These are phyloP conservation scores for Hymenoscyphus infarciens DNA, from an alignment of 2,329 filamentous ascomycete genomes.

Conservation along the genomic window DNA sequence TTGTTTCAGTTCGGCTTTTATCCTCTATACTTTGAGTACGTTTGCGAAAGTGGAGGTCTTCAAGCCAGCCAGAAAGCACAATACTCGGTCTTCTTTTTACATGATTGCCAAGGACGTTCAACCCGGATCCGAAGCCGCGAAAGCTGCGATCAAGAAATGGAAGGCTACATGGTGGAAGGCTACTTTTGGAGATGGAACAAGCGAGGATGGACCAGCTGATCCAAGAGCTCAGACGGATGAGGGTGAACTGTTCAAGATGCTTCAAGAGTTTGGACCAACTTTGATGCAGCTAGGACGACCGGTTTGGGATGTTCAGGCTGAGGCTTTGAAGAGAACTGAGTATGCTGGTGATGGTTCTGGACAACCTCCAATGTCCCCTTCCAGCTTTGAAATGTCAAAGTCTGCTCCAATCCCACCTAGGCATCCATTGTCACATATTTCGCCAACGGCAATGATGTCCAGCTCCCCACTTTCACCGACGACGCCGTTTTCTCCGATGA, in stretches of 20 bases:
- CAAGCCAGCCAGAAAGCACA: conserved; percentile 27
- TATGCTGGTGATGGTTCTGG: conserved; percentile 18
- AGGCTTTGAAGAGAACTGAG: conserved; percentile 20
- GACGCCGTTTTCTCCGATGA: neutral
- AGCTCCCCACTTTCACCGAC: neutral
- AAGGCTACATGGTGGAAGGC: conserved; percentile 24
- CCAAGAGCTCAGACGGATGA: conserved; percentile 8
- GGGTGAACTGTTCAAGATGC: conserved; percentile 15
- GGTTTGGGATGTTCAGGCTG: conserved; percentile 27
- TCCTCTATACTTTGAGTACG: conserved; percentile 25
- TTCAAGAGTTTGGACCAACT: conserved; percentile 21
- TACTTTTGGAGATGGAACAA: conserved; percentile 23
- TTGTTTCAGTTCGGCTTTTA: conserved; percentile 18
- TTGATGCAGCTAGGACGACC: conserved; percentile 19
- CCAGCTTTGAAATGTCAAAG: neutral
- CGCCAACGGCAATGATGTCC: neutral
- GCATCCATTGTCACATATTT: neutral
- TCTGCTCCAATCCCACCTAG: neutral
- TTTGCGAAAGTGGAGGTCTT: conserved; percentile 27
- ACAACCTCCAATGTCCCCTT: neutral
- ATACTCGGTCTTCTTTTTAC: conserved; percentile 27
- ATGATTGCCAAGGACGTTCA: conserved; percentile 28
- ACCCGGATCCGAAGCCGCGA: conserved; percentile 14
- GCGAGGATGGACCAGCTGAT: conserved; percentile 9
- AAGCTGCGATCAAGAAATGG: conserved; percentile 21